These are phyloP conservation scores for Magnaporthales sp. DNA, from an alignment of 2,329 filamentous ascomycete genomes.

Conservation along the genomic window DNA sequence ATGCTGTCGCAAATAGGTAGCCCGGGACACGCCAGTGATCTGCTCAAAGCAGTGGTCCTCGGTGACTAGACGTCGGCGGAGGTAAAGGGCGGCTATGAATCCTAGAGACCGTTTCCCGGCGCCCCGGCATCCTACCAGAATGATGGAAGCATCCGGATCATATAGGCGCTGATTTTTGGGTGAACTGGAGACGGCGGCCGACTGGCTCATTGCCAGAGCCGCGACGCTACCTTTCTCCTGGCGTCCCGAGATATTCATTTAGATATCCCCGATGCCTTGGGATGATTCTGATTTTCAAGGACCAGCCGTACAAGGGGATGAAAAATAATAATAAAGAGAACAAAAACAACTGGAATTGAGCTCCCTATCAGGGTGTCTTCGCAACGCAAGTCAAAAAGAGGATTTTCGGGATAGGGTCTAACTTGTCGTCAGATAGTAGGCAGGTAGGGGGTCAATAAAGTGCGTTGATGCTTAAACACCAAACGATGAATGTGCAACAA, in stretches of 20 bases:
- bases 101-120: slow-evolving; percentile 65
- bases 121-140: slow-evolving; percentile 62
- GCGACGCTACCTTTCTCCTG: background rate
- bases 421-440: background rate
- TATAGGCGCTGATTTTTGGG: slow-evolving; percentile 35
- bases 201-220: background rate
- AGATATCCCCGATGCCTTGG: background rate
- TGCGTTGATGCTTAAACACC: background rate
- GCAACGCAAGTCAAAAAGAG: background rate
- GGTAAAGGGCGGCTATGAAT: slow-evolving; percentile 62
- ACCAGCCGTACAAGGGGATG: background rate
- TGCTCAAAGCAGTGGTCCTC: slow-evolving; percentile 61
- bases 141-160: slow-evolving; percentile 54
- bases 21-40: slow-evolving; percentile 50
- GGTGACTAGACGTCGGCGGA: slow-evolving; percentile 58
- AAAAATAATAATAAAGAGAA: background rate
- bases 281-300: background rate
- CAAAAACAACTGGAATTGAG: background rate
- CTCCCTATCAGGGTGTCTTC: background rate
- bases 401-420: background rate
- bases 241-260: background rate
- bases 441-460: background rate
- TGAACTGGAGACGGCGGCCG: slow-evolving; percentile 1
- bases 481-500: background rate
- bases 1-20: slow-evolving; percentile 50